Percentiles rank a stretch among this genome's conserved stretches.
Evolutionary conservation across 495 filamentous ascomycete genomes (phyloP).

Genomic region (Podospora appendiculata): DNA sequence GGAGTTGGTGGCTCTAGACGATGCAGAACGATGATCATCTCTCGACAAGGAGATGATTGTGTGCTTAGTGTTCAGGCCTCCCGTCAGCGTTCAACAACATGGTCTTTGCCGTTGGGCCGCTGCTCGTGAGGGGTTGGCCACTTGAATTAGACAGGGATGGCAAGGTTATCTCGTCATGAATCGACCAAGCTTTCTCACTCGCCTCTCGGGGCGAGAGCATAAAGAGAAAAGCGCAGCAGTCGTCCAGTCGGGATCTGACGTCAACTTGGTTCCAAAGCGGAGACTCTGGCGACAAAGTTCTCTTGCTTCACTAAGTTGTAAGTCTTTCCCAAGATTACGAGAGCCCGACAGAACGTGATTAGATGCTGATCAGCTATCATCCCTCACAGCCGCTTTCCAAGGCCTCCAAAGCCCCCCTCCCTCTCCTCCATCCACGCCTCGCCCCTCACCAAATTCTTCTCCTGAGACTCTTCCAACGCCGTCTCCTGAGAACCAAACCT

Average conservation of each 20-base stretch:
- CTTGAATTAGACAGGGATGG: no score
- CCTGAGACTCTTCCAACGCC: background rate
- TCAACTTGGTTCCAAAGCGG: background rate
- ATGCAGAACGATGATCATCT: no score
- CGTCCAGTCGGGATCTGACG: background rate
- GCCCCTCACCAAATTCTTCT: background rate
- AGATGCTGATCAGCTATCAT: background rate
- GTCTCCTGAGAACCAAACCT: background rate
- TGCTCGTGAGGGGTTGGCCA: no score
- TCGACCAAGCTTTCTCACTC: conserved; percentile 4
- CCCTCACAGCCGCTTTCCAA: background rate
- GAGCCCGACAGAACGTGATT: no score
- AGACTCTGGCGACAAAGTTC: conserved; percentile 3
- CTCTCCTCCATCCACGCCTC: no score
- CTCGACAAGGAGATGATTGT: no score
- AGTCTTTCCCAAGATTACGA: background rate
- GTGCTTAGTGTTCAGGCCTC: no score
- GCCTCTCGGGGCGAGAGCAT: conserved; percentile 2
- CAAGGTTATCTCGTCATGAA: conserved; percentile 2
- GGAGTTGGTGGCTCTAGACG: no score
- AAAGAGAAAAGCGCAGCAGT: background rate
- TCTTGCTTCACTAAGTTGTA: conserved; percentile 10
- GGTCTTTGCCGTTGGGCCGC: no score
- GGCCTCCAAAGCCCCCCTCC: background rate
- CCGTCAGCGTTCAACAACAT: no score